These are phyloP conservation scores for Letharia columbiana DNA, from an alignment of 495 filamentous ascomycete genomes.

Conservation along the genomic window DNA sequence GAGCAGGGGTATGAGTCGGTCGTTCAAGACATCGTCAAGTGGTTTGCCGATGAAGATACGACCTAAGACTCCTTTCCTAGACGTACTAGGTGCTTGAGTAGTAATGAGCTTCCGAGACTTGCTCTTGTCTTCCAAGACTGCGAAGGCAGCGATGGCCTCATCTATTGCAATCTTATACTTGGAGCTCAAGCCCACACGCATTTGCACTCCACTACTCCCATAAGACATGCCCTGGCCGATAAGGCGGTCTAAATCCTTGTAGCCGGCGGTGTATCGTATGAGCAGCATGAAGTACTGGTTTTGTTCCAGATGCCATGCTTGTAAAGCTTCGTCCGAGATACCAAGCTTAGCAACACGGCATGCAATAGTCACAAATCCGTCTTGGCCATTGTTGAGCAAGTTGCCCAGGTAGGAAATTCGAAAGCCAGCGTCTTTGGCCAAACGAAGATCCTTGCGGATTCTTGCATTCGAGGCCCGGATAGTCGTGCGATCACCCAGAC, in stretches of 20 bases:
- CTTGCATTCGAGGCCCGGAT: slow-evolving; percentile 21
- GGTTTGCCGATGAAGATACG: slow-evolving; percentile 64
- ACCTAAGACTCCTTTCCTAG: slow-evolving; percentile 27
- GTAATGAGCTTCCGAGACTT: slow-evolving; percentile 11
- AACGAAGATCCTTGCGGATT: slow-evolving; percentile 55
- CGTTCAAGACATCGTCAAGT: slow-evolving; percentile 60
- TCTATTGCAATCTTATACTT: slow-evolving; percentile 40
- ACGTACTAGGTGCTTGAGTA: slow-evolving; percentile 3
- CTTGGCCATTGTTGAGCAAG: slow-evolving; percentile 31
- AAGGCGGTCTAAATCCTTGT: slow-evolving; percentile 47
- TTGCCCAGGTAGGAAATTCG: slow-evolving; percentile 57
- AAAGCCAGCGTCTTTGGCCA: slow-evolving; percentile 59
- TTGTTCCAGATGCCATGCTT: slow-evolving; percentile 64
- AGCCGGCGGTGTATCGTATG: slow-evolving; percentile 54
- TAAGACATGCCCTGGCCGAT: slow-evolving; percentile 21
- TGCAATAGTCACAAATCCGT: slow-evolving; percentile 50
- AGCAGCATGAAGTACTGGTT: slow-evolving; percentile 70
- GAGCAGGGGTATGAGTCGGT: slow-evolving; percentile 55
- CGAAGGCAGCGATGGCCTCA: slow-evolving; percentile 45
- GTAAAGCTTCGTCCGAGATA: slow-evolving; percentile 66
- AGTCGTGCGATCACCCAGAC: slow-evolving; percentile 21
- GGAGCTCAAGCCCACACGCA: slow-evolving; percentile 42
- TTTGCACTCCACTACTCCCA: slow-evolving; percentile 22
- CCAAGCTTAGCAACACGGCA: slow-evolving; percentile 57
- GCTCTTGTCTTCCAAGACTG: slow-evolving; percentile 25